Percentiles rank a stretch among this genome's conserved stretches.
Conservation (phyloP, 805 yeast genomes). For the Wickerhamomyces bisporus region DNA sequence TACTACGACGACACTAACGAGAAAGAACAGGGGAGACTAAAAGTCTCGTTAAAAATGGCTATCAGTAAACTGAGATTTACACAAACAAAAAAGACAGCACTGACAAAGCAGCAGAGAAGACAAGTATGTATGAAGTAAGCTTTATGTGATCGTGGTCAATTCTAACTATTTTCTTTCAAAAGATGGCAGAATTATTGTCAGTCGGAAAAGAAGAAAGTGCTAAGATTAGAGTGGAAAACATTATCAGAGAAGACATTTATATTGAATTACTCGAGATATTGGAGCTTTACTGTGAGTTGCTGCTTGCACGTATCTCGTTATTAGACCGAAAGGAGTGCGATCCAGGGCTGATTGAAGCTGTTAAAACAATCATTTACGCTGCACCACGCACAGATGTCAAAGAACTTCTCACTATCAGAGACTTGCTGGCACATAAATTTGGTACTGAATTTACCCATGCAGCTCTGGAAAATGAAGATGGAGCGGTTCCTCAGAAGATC, state of each 20-base stretch:
- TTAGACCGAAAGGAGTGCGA: slow-evolving; percentile 34
- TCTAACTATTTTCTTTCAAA: too few relatives aligned
- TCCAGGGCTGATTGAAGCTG: slow-evolving; percentile 52
- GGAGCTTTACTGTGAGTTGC: slow-evolving; percentile 77
- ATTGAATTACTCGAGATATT: slow-evolving; percentile 73
- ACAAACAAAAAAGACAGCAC: slow-evolving; percentile 65
- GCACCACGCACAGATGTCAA: slow-evolving; percentile 72
- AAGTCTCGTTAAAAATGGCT: slow-evolving; percentile 50
- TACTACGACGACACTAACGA: neutral
- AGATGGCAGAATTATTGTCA: slow-evolving; percentile 61
- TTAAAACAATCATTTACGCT: slow-evolving; percentile 60
- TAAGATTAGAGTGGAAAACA: slow-evolving; percentile 73
- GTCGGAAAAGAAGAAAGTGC: slow-evolving; percentile 80
- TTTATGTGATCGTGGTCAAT: too few relatives aligned
- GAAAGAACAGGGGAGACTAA: slow-evolving; percentile 23
- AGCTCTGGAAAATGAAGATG: slow-evolving; percentile 47
- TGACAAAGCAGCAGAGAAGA: slow-evolving; percentile 71
- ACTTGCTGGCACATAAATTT: slow-evolving; percentile 54
- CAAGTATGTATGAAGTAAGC: slow-evolving; percentile 24
- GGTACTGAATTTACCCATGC: slow-evolving; percentile 54
- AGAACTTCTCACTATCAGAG: slow-evolving; percentile 59
- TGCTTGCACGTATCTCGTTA: slow-evolving; percentile 68
- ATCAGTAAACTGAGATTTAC: slow-evolving; percentile 61
- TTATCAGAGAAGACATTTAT: slow-evolving; percentile 76
- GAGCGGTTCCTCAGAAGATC: slow-evolving; percentile 64